These are phyloP conservation scores for Capsella rubella DNA, from an alignment of 441 rosid species.

Conservation along the genomic window DNA sequence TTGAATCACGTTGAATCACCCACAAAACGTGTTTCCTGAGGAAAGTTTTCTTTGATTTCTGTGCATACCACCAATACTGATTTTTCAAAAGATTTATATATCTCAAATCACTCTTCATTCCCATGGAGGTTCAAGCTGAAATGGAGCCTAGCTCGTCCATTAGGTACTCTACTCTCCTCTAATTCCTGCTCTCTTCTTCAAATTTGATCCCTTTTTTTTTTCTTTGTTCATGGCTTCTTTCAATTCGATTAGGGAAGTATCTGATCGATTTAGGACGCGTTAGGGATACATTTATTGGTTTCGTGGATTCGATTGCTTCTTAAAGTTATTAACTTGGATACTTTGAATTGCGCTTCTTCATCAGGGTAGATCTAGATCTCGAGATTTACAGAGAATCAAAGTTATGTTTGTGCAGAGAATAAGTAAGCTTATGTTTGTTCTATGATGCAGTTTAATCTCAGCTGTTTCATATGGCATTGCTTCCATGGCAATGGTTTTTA, in stretches of 20 bases:
- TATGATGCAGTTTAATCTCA: conserved; percentile 63
- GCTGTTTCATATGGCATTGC: conserved; percentile 91
- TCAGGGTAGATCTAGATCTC: conserved; percentile 36
- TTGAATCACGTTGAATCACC: conserved; percentile 35
- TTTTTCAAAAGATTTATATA: conserved; percentile 13
- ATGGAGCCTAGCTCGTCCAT: conserved; percentile 55
- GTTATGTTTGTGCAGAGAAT: background rate
- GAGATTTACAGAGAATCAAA: conserved; percentile 9
- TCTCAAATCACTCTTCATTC: conserved; percentile 32
- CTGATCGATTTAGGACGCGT: background rate
- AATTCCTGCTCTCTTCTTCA: background rate
- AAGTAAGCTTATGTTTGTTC: conserved; percentile 1
- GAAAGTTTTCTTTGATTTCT: conserved; percentile 5
- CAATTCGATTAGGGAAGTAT: background rate
- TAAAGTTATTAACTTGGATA: background rate
- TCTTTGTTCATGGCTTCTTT: conserved; percentile 1
- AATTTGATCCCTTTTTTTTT: background rate
- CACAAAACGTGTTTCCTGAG: conserved; percentile 12
- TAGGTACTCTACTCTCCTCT: conserved; percentile 47
- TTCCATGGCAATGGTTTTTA: conserved; percentile 99
- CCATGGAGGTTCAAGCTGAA: conserved; percentile 61
- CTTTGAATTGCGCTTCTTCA: conserved; percentile 17
- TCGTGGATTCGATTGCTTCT: background rate
- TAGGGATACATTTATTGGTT: background rate
- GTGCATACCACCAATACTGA: conserved; percentile 16